Evolutionary conservation across 768 basidiomycete species (phyloP), one percentile per base, ranked within the genome.

Genomic region (Boletus patriciae): DNA sequence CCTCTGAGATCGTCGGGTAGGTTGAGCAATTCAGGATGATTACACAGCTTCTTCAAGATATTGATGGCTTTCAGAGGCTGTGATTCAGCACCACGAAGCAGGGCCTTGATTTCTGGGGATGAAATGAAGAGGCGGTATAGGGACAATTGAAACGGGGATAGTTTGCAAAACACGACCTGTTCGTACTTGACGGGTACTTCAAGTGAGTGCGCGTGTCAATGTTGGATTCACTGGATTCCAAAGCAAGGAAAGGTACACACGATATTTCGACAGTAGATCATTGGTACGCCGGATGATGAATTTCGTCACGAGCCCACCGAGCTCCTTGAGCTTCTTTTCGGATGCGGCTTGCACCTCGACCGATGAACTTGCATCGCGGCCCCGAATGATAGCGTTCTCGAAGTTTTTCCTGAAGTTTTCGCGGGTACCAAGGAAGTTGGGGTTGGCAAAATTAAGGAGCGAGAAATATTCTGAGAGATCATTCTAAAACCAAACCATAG

Each of bases 151-250:
- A 97, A 86, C 16, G 87, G 78, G 3, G 92, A 93, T 5, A 91
- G 81, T 41, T 83, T 80, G 70, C 94, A 98, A 73, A 97, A 98
- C 0, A 98, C 94, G 58, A 98, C 90, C 57, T 98, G 94, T 70
- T 98, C 97, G 75, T 98, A 98, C 72, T 99, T 99, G 75, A 99
- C 93, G 10, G 97, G 97, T 29, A 99, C 96, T 98, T 65, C 2
- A 50, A 29, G 43, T 60, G 36, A 54, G 53, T 62, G 46, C 54
- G 49, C 37, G 57, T 18, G 38, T 46, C 56, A 62, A 43, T 33
- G 15, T 48, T 37, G 19, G 8, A 45, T 38, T 38, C 4, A 6
- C 31, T 34, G n/a, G 37, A 34, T 49, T 34, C 40, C 16, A n/a
- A 27, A 29, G 36, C 13, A 52, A 38, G 27, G 11, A 25, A 50